Base-by-base conservation (phyloP, 2,329 filamentous ascomycete species). In the Fusarium papillatum region DNA sequence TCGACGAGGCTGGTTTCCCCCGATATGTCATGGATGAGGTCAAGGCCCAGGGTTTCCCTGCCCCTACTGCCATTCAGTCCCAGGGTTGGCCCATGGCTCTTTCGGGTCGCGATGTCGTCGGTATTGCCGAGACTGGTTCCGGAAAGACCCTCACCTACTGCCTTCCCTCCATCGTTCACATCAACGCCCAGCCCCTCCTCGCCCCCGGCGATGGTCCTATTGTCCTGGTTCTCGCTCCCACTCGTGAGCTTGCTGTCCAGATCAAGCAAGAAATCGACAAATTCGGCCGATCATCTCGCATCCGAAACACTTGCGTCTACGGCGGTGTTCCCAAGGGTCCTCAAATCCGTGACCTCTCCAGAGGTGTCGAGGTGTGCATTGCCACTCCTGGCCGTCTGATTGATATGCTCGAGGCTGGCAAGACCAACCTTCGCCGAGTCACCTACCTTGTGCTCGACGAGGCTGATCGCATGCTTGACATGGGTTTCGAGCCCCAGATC, bases 401-500 rank as follows among this genome's bases (percentile, higher is more conserved):
- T 81, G 97, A 99, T 82, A 98, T 98, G 95, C 92, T 99, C 38
- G 97, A 98, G 87, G 95, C 95, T 79, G 96, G 96, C 85, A 98
- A 97, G 90, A 99, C 97, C 81, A 98, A 99, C 88, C 92, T 99
- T 76, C 96, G 96, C 78, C 95, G 97, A 85, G 96, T 98, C 74
- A 99, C 97, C 68, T 99, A 99, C 88, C 90, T 99, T 69, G 97
- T 98, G 79, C 95, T 99, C 76, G 97, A 99, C 82, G 97, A 99
- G 89, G 97, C 97, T 84, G 97, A 99, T 88, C 96, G 97, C 83
- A 99, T 99, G 97, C 90, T 99, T 84, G 97, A 99, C 88, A 99
- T 99, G 97, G 97, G 97, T 92, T 98, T 99, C 87, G 97, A 99
- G 88, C 97, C 97, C 78, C 97, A 98, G 86, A 98, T 99, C 82